phyloP scores from a whole-genome alignment of 2,329 filamentous ascomycete species.

The Alternaria gansuensis region DNA sequence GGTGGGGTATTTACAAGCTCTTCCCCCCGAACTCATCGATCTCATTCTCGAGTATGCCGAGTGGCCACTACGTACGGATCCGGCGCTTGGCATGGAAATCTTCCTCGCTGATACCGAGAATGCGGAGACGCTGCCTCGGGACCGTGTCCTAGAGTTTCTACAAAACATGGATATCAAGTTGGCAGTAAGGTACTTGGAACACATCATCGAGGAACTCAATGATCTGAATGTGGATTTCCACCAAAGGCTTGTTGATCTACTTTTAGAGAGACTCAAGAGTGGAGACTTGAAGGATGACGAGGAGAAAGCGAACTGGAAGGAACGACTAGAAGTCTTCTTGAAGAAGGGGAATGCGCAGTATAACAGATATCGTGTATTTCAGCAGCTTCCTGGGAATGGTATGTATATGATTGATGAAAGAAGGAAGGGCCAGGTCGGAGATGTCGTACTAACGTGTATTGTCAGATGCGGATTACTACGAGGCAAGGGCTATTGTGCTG shows the following conservation, averaged over 20 bases:
- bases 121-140: conserved; percentile 84
- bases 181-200: conserved; percentile 85
- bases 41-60: conserved; percentile 89
- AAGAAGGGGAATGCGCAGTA: conserved; percentile 76
- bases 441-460: conserved; percentile 13
- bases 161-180: conserved; percentile 72
- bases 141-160: conserved; percentile 78
- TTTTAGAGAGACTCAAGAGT: conserved; percentile 64
- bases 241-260: conserved; percentile 79
- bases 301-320: conserved; percentile 61
- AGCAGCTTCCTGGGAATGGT: conserved; percentile 82
- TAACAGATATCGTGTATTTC: conserved; percentile 79
- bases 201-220: conserved; percentile 86
- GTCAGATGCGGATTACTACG: conserved; percentile 83
- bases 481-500: conserved; percentile 87
- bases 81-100: conserved; percentile 85
- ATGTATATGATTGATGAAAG: conserved; percentile 42
- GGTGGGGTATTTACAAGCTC: conserved; percentile 85
- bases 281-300: conserved; percentile 47
- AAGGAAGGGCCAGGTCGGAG: background rate
- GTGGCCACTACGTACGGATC: conserved; percentile 80
- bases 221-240: conserved; percentile 88
- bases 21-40: conserved; percentile 87
- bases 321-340: conserved; percentile 77
- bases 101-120: conserved; percentile 95